A percentile compares a stretch with the other conserved stretches of the same genome.
These are phyloP conservation scores for Cystobasidiaceae sp. DNA, from an alignment of 1,284 basidiomycete genomes.

Conservation along the genomic window DNA sequence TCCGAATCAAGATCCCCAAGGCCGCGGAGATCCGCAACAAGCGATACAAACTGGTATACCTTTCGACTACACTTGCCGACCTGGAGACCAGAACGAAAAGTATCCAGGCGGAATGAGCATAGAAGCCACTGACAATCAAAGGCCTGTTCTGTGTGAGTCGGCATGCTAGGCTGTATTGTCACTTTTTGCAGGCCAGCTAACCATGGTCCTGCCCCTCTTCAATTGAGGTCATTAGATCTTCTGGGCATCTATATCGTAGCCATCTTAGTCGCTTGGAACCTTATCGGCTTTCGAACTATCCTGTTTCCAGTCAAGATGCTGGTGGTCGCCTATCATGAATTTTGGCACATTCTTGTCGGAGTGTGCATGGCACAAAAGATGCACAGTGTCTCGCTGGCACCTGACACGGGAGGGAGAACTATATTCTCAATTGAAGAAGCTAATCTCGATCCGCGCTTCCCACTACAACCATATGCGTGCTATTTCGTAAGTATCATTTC, in stretches of 20 bases:
- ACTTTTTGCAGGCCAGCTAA: neutral
- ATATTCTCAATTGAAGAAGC: neutral
- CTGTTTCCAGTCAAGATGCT: slow-evolving; percentile 33
- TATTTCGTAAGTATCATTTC: slow-evolving; percentile 9
- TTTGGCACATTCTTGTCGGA: slow-evolving; percentile 30
- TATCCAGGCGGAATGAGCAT: slow-evolving; percentile 19
- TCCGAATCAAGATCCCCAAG: neutral
- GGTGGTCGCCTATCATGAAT: slow-evolving; percentile 32
- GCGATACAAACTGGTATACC: slow-evolving; percentile 12
- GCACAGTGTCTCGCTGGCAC: slow-evolving; percentile 17
- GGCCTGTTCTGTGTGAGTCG: slow-evolving; percentile 12
- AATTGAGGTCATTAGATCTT: neutral
- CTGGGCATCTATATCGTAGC: slow-evolving; percentile 13
- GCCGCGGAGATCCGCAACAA: neutral
- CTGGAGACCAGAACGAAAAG: slow-evolving; percentile 26
- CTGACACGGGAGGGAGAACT: slow-evolving; percentile 23
- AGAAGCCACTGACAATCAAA: slow-evolving; percentile 13
- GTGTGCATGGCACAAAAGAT: slow-evolving; percentile 24
- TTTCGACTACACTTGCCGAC: slow-evolving; percentile 14
- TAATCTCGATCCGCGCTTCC: neutral
- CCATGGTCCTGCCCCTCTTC: neutral
- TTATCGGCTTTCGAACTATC: slow-evolving; percentile 24
- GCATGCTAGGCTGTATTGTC: neutral
- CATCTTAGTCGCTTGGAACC: slow-evolving; percentile 31
- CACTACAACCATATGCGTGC: slow-evolving; percentile 13